phyloP scores from a whole-genome alignment of 441 rosid genomes.

The Populus hybrid region DNA sequence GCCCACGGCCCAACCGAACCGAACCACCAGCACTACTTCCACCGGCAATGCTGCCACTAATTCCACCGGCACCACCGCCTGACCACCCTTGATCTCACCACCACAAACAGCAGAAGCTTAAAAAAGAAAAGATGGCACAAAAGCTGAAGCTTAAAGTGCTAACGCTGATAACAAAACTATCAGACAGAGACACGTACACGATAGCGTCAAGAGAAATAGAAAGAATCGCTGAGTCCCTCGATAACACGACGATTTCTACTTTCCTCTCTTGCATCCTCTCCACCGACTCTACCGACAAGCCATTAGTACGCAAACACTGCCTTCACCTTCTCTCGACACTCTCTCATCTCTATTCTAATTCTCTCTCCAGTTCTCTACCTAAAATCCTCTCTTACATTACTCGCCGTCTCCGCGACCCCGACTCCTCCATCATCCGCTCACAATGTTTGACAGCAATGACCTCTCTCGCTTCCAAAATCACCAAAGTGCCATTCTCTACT shows the following conservation, averaged over 20 bases:
- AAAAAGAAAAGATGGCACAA: constrained; percentile 41
- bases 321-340: constrained; percentile 60
- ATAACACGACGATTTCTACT: constrained; percentile 46
- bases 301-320: constrained; percentile 69
- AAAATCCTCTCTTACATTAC: constrained; percentile 60
- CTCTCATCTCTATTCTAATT: constrained; percentile 40
- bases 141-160: constrained; percentile 51
- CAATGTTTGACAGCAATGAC: constrained; percentile 61
- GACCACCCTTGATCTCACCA: neutral
- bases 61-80: neutral
- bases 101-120: neutral
- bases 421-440: constrained; percentile 64
- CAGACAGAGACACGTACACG: constrained; percentile 76
- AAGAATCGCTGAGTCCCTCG: constrained; percentile 58
- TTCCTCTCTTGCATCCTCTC: constrained; percentile 72
- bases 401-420: constrained; percentile 73
- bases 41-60: constrained; percentile 25
- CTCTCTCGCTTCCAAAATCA: constrained; percentile 52
- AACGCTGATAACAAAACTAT: constrained; percentile 60
- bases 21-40: constrained; percentile 9
- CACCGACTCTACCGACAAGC: constrained; percentile 66
- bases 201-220: constrained; percentile 70
- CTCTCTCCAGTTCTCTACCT: constrained; percentile 58
- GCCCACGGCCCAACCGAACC: neutral
- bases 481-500: constrained; percentile 49